Conservation (phyloP, 768 basidiomycete species). For the Cystobasidium ongulense region DNA sequence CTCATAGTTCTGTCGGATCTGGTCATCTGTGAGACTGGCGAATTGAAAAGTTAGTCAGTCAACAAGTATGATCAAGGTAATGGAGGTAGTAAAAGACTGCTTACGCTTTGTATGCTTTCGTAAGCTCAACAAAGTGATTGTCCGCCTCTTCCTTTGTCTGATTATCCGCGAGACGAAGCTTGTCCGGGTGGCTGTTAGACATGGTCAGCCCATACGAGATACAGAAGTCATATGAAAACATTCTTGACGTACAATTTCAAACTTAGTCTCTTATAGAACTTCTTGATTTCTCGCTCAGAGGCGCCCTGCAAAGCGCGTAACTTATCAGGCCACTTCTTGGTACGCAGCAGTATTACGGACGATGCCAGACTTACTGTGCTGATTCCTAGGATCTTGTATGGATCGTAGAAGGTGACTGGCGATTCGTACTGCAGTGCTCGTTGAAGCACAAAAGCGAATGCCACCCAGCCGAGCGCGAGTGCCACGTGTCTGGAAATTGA, state of each 20-base stretch:
- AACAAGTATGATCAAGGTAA: background rate
- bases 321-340: too few relatives aligned
- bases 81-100: too few relatives aligned
- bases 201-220: background rate
- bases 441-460: slow-evolving; percentile 63
- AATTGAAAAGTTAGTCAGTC: background rate
- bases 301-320: slow-evolving; percentile 51
- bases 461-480: slow-evolving; percentile 63
- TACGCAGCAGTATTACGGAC: too few relatives aligned
- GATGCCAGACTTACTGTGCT: slow-evolving; percentile 55
- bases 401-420: slow-evolving; percentile 73
- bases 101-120: slow-evolving; percentile 94
- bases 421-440: slow-evolving; percentile 45
- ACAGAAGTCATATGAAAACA: background rate
- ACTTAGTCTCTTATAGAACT: slow-evolving; percentile 86
- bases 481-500: slow-evolving; percentile 52
- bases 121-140: slow-evolving; percentile 77
- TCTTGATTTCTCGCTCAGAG: slow-evolving; percentile 85
- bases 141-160: slow-evolving; percentile 79
- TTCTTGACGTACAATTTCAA: slow-evolving; percentile 60
- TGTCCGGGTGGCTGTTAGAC: slow-evolving; percentile 81
- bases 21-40: slow-evolving; percentile 88
- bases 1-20: slow-evolving; percentile 78
- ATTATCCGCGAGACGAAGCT: slow-evolving; percentile 72
- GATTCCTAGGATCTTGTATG: slow-evolving; percentile 86